These are phyloP conservation scores for Plasmodium vivax DNA, from an alignment of 169 alveolate genomes.

Conservation along the genomic window DNA sequence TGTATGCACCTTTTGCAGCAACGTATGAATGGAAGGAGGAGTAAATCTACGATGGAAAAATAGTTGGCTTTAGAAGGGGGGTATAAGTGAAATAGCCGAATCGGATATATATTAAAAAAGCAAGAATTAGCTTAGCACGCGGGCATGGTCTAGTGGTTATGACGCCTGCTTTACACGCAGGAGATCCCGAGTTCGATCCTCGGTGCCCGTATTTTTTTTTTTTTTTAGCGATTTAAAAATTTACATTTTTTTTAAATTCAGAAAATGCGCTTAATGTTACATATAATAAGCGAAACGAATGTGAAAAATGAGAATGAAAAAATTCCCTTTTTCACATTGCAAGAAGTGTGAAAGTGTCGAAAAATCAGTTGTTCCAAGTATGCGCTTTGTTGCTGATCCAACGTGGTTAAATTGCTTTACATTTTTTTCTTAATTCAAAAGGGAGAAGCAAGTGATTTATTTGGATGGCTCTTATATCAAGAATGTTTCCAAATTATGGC, in stretches of 20 bases:
- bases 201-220: constrained; percentile 88
- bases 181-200: constrained; percentile 96
- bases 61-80: neutral
- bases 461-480: neutral
- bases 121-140: constrained; percentile 54
- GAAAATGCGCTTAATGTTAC: neutral
- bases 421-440: no score
- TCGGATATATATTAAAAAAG: neutral
- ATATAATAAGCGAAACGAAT: no score
- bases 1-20: neutral
- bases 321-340: neutral
- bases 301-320: no score
- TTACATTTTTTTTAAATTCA: neutral
- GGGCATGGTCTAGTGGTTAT: constrained; percentile 96
- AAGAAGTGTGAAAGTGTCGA: neutral
- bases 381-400: neutral
- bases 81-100: neutral
- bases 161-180: constrained; percentile 95
- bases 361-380: no score
- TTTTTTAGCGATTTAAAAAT: neutral
- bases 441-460: neutral
- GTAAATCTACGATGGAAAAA: neutral
- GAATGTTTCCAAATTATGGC: neutral
- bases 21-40: neutral
- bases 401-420: no score